A percentile compares a stretch with the other conserved stretches of the same genome.
Evolutionary conservation across 441 rosid genomes (phyloP).

Genomic region (Adansonia rubrostipa): DNA sequence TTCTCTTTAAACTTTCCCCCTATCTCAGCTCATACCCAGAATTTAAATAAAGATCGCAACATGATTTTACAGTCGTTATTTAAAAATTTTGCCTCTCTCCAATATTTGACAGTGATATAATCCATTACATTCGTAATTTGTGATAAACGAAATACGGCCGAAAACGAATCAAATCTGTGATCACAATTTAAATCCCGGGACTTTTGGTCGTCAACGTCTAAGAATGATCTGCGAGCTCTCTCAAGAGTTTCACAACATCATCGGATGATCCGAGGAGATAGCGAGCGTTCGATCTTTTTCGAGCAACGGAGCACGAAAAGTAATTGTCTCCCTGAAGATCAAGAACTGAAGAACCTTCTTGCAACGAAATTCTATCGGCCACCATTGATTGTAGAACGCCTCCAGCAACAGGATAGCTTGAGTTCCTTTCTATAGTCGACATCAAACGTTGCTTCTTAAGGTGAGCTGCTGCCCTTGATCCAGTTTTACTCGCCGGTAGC

Average conservation of each 20-base stretch:
- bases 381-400: conserved; percentile 46
- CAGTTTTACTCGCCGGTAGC: conserved; percentile 32
- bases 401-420: conserved; percentile 28
- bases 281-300: conserved; percentile 64
- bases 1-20: neutral
- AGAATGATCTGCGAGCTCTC: conserved; percentile 43
- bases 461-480: conserved; percentile 35
- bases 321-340: conserved; percentile 70
- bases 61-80: no score
- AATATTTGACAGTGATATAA: no score
- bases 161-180: neutral
- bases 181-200: neutral
- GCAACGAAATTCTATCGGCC: conserved; percentile 36
- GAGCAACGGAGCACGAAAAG: conserved; percentile 74
- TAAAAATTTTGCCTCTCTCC: no score
- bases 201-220: neutral
- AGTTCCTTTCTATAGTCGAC: conserved; percentile 50
- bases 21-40: neutral
- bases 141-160: neutral
- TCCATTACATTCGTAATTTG: neutral
- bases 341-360: conserved; percentile 64
- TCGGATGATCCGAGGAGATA: conserved; percentile 56
- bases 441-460: conserved; percentile 54
- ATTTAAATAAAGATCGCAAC: no score
- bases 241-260: conserved; percentile 60